Evolutionary conservation across 495 filamentous ascomycete species (phyloP).

Genomic region (Aspergillus bridgeri): DNA sequence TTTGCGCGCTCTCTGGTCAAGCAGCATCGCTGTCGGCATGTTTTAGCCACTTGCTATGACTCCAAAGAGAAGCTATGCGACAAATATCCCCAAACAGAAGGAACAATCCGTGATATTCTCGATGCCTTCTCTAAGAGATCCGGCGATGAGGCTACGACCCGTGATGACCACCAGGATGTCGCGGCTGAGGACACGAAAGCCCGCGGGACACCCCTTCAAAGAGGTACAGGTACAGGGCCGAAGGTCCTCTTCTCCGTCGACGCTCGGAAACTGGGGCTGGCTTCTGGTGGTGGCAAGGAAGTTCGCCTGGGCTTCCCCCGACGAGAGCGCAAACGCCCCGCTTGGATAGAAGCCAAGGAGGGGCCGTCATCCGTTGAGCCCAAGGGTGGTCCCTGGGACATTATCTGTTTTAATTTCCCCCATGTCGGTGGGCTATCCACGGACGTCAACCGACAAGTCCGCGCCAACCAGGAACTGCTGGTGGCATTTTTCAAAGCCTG

Average conservation of each 20-base stretch:
- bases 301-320: conserved; percentile 32
- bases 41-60: conserved; percentile 66
- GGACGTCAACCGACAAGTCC: conserved; percentile 91
- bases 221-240: conserved; percentile 19
- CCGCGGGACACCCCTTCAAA: not conserved
- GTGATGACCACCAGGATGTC: not conserved
- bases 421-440: conserved; percentile 88
- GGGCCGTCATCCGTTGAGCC: not conserved
- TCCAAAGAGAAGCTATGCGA: conserved; percentile 44
- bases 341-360: conserved; percentile 27
- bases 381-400: conserved; percentile 56
- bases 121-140: conserved; percentile 1
- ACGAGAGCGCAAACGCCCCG: conserved; percentile 28
- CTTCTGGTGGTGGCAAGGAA: conserved; percentile 40
- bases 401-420: conserved; percentile 92
- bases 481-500: conserved; percentile 74
- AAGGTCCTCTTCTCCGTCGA: conserved; percentile 69
- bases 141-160: not conserved
- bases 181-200: not conserved
- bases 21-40: conserved; percentile 63
- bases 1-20: conserved; percentile 73
- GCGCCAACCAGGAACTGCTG: conserved; percentile 85
- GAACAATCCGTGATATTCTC: conserved; percentile 55
- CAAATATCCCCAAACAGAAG: conserved; percentile 76
- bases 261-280: conserved; percentile 62